Percentiles rank a stretch among this genome's conserved stretches.
These are phyloP conservation scores for Epichloe baconii DNA, from an alignment of 2,329 filamentous ascomycete genomes.

Conservation along the genomic window DNA sequence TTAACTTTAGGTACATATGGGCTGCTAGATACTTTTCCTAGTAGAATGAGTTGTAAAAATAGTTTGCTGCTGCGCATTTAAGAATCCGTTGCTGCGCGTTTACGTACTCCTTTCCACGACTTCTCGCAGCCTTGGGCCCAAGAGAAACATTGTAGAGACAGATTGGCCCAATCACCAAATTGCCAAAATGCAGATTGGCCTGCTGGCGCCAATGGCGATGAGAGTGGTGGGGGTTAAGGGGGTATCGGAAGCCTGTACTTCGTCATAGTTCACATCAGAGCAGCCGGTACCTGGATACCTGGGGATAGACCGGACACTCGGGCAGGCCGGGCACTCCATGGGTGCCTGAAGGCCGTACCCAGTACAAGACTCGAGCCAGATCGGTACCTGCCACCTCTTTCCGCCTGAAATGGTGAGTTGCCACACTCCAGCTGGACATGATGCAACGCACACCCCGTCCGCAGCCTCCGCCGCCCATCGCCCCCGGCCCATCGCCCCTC, in stretches of 20 bases:
- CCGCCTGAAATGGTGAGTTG: not conserved
- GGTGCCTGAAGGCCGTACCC: too few relatives aligned
- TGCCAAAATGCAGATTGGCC: not conserved
- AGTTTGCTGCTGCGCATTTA: too few relatives aligned
- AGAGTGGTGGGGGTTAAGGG: not conserved
- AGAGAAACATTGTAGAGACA: not conserved
- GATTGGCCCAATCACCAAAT: not conserved
- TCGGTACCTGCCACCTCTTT: not conserved
- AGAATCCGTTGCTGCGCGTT: not conserved
- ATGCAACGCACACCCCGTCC: too few relatives aligned
- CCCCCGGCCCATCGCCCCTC: not conserved
- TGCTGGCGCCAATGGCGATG: not conserved
- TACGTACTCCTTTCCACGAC: not conserved
- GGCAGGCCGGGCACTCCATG: too few relatives aligned
- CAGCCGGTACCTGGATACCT: too few relatives aligned
- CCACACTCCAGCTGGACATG: not conserved
- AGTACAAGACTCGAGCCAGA: too few relatives aligned
- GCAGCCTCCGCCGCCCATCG: too few relatives aligned
- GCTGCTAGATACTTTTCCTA: not conserved
- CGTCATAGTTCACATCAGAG: not conserved
- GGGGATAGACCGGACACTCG: too few relatives aligned
- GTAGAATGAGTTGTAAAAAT: not conserved
- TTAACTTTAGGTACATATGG: too few relatives aligned
- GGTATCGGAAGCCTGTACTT: not conserved
- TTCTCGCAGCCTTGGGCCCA: too few relatives aligned